phyloP scores from a whole-genome alignment of 768 basidiomycete species.

The Suillus bovinus region DNA sequence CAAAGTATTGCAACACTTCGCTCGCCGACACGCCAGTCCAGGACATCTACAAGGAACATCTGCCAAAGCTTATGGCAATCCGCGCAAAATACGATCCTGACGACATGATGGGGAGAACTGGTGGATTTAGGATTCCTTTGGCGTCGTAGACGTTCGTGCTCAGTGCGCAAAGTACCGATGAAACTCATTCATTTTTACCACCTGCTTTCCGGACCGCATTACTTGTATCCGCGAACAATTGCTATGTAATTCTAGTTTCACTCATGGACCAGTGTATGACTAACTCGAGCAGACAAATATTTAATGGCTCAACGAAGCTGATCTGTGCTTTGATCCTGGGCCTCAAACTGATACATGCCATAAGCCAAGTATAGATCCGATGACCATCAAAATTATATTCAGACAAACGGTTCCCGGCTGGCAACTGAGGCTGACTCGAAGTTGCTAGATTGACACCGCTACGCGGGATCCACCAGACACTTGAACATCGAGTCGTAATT shows the following conservation, averaged over 20 bases:
- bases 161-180: neutral
- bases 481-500: no score
- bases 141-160: neutral
- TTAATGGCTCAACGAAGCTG: neutral
- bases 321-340: neutral
- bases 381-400: no score
- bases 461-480: no score
- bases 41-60: slow-evolving; percentile 13
- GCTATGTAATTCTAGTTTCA: neutral
- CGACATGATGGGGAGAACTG: slow-evolving; percentile 13
- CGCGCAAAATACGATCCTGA: slow-evolving; percentile 16
- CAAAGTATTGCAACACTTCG: slow-evolving; percentile 14
- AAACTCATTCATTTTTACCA: neutral
- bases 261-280: neutral
- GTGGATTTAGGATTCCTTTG: slow-evolving; percentile 21
- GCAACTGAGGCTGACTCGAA: no score
- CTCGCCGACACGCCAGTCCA: slow-evolving; percentile 7
- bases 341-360: neutral
- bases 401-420: no score
- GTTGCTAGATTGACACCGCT: no score
- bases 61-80: slow-evolving; percentile 1
- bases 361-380: no score
- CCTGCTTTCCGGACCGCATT: neutral
- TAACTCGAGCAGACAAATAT: neutral
- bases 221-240: neutral